Evolutionary conservation across 345 rosid species (phyloP).

Genomic region (Leavenworthia alabamica): DNA sequence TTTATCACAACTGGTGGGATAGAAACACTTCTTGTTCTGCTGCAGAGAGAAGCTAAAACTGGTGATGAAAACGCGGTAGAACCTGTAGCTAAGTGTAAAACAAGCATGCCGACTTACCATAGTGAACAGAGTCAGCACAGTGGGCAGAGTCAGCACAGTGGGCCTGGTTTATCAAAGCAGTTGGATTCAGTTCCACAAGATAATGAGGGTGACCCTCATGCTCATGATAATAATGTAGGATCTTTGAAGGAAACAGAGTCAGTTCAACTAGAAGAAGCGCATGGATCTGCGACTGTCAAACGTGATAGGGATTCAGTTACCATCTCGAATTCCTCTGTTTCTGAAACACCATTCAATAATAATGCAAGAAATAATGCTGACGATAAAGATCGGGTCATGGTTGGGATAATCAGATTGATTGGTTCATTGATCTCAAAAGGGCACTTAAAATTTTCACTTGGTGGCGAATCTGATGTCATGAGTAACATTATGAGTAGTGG

Average conservation of each 20-base stretch:
- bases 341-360: slow-evolving; percentile 35
- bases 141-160: slow-evolving; percentile 22
- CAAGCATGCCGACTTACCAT: slow-evolving; percentile 29
- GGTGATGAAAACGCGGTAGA: slow-evolving; percentile 47
- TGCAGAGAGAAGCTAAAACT: slow-evolving; percentile 85
- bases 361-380: slow-evolving; percentile 63
- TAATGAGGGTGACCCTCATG: slow-evolving; percentile 15
- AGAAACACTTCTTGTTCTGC: slow-evolving; percentile 90
- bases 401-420: slow-evolving; percentile 70
- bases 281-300: slow-evolving; percentile 34
- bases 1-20: slow-evolving; percentile 82
- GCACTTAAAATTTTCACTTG: slow-evolving; percentile 54
- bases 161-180: slow-evolving; percentile 34
- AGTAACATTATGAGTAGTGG: slow-evolving; percentile 57
- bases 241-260: slow-evolving; percentile 33
- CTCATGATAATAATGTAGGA: slow-evolving; percentile 32
- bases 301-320: slow-evolving; percentile 27
- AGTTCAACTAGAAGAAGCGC: slow-evolving; percentile 27
- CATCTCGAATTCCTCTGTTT: slow-evolving; percentile 44
- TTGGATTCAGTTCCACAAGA: slow-evolving; percentile 31
- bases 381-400: slow-evolving; percentile 66
- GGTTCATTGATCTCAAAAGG: slow-evolving; percentile 77
- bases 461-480: slow-evolving; percentile 44
- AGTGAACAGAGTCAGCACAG: slow-evolving; percentile 31
- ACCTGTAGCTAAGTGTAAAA: slow-evolving; percentile 28